A percentile compares a stretch with the other conserved stretches of the same genome.
Evolutionary conservation across 768 basidiomycete genomes (phyloP).

Genomic region (Xerocomellus amylosporus): DNA sequence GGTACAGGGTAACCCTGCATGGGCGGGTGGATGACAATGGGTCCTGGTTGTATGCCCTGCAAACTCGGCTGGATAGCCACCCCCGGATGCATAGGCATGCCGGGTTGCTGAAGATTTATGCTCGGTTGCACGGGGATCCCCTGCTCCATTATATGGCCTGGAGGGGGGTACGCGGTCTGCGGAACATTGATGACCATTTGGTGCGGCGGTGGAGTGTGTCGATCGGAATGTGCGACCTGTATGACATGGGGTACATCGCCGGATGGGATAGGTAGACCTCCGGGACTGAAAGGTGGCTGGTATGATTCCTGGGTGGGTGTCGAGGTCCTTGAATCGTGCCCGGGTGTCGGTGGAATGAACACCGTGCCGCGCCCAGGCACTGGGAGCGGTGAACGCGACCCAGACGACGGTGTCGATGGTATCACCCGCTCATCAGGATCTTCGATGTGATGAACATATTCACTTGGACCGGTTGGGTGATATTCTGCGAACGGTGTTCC

Average conservation of each 20-base stretch:
- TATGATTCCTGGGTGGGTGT: conserved; percentile 27
- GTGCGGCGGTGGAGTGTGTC: conserved; percentile 6
- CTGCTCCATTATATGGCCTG: conserved; percentile 17
- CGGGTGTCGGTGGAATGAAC: conserved; percentile 12
- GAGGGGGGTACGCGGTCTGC: conserved; percentile 17
- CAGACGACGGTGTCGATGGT: conserved; percentile 22
- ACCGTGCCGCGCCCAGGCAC: conserved; percentile 15
- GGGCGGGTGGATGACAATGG: conserved; percentile 22
- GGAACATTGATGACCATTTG: conserved; percentile 16
- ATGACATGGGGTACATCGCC: conserved; percentile 17
- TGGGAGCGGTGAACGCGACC: conserved; percentile 16
- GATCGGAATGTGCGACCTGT: conserved; percentile 12
- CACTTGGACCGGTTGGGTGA: conserved; percentile 4
- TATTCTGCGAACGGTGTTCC: conserved; percentile 20
- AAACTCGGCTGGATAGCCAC: conserved; percentile 1
- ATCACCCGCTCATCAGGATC: conserved; percentile 22
- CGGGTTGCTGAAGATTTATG: conserved; percentile 4
- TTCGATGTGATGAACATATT: conserved; percentile 2
- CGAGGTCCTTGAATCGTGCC: conserved; percentile 19
- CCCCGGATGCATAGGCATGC: background rate
- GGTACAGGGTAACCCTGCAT: conserved; percentile 1
- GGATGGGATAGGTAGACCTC: conserved; percentile 9
- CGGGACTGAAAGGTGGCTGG: conserved; percentile 15
- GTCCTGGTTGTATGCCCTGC: background rate
- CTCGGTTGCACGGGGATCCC: conserved; percentile 8